These are phyloP conservation scores for Xylariales sp. DNA, from an alignment of 2,329 filamentous ascomycete species.

Conservation along the genomic window DNA sequence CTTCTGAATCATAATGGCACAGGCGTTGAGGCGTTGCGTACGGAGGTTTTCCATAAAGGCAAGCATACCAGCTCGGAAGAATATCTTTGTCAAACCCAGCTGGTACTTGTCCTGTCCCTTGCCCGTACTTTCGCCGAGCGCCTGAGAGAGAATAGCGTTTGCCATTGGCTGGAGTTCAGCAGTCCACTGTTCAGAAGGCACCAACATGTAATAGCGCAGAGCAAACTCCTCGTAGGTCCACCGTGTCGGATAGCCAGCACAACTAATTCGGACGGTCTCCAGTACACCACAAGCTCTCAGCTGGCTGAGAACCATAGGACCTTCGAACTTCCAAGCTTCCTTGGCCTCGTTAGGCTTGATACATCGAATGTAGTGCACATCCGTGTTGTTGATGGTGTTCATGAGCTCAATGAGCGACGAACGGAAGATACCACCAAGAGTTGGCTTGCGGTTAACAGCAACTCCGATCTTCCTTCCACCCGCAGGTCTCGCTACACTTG, in stretches of 20 bases:
- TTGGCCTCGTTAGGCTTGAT: constrained; percentile 99
- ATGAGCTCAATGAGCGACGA: constrained; percentile 97
- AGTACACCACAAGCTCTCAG: constrained; percentile 97
- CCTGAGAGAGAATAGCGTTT: constrained; percentile 83
- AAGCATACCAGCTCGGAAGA: constrained; percentile 98
- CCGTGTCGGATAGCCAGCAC: constrained; percentile 91
- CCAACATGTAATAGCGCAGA: constrained; percentile 95
- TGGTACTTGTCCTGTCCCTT: constrained; percentile 90
- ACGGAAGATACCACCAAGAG: constrained; percentile 96
- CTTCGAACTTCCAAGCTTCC: constrained; percentile 95
- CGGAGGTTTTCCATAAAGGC: constrained; percentile 94
- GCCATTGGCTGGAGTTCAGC: constrained; percentile 93
- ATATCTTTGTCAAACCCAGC: constrained; percentile 95
- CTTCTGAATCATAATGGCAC: constrained; percentile 98
- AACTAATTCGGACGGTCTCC: constrained; percentile 96
- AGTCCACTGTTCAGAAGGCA: constrained; percentile 85
- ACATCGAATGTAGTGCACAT: constrained; percentile 98
- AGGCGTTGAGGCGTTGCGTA: constrained; percentile 84
- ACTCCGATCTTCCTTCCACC: constrained; percentile 84
- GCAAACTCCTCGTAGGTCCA: constrained; percentile 99
- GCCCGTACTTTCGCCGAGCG: constrained; percentile 71
- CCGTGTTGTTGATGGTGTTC: constrained; percentile 94
- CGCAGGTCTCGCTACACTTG: constrained; percentile 72
- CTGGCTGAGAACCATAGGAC: constrained; percentile 97
- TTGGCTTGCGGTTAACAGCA: constrained; percentile 92